Evolutionary conservation across 78 protist genomes (phyloP), one percentile per base, ranked within the genome.

Genomic region (Tieghemostelium lacteum): DNA sequence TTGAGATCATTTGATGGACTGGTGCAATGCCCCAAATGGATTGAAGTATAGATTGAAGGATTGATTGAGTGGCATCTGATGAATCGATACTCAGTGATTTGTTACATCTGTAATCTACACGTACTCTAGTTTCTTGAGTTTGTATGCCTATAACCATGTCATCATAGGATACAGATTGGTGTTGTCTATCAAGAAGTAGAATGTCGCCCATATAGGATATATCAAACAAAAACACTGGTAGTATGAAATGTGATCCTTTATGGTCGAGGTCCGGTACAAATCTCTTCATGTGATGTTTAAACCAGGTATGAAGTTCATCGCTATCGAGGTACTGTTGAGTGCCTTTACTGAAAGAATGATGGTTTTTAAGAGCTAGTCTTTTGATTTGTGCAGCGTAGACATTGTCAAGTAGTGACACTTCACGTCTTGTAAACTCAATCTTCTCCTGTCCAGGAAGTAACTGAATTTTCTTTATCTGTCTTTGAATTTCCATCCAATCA

Each of bases 101-200:
- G 39, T 73, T 61, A 37, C 83, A 73, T 73, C 36, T 57, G 36
- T 57, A 37, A 37, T 73, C 83, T 33, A 52, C 52, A 42, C 42
- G 31, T 31, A 67, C 36, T 67, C 39, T 65, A 16, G 78, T 33
- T 50, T 40, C 26, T 78, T 83, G 77, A n/a, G 91, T 83, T 69
- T 83, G 91, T 69, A 69, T 83, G 16, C 72, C 77, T 31, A 83
- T 83, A 6, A 83, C 71, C 91, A 83, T 83, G 42, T 83, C 91
- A 10, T 60, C 24, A 22, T 69, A 83, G 22, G 71, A 55, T 12
- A 83, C 72, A 22, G 91, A 75, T 69, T 80, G 89, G 31, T 67
- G 42, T 20, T 7, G 22, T 33, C 89, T 45, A 80, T 80, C 89
- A 12, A 80, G 40, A 16, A 80, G 33, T 80, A 80, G 31, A 17